Base-by-base conservation (phyloP, 768 basidiomycete species). In the Paxillus involutus region DNA sequence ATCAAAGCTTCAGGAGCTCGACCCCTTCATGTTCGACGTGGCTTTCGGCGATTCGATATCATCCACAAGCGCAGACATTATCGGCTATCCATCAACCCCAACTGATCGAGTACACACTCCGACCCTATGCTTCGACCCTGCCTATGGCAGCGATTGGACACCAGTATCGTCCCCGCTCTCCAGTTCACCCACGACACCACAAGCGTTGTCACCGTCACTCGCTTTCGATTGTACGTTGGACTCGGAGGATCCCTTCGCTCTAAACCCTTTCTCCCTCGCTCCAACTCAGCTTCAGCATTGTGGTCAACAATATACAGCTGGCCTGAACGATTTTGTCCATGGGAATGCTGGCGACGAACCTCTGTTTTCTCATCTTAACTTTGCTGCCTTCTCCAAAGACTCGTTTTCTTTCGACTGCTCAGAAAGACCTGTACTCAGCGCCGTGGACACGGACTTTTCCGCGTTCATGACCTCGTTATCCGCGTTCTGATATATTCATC, bases 151-250 rank as follows among this genome's bases (percentile, higher is more conserved):
- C 46, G 73, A 75, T 39, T 82, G 80, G 80, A 71, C 73, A 9
- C 70, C 75, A 17, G 13, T 54, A 43, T 75, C 79, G 5, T 77
- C 78, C 2, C 76, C 81, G 0, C 61, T 73, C 24, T 73, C 77
- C 35, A 80, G 76, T 57, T 67, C 72, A 3, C 79, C 81, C 1
- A 54, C 70, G 6, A 77, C 79, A 5, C 77, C 79, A 6, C 75
- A 63, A 71, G 68, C 43, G 30, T 60, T 36, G 65, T 76, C 67
- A 60, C 73, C 66, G 21, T 53, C 57, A 4, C 64, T 66, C 12
- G 44, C 59, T 14, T 59, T 68, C 37, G 68, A 70, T 37, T 56
- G 62, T 32, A 40, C 46, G 6, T 39, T 63, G 21, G 66, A 70
- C 32, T 53, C 58, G 1, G 63, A 66, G 29, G 58, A 63, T 39